A percentile compares a stretch with the other conserved stretches of the same genome.
Conservation (phyloP, 805 yeast genomes). For the Hanseniaspora osmophila region DNA sequence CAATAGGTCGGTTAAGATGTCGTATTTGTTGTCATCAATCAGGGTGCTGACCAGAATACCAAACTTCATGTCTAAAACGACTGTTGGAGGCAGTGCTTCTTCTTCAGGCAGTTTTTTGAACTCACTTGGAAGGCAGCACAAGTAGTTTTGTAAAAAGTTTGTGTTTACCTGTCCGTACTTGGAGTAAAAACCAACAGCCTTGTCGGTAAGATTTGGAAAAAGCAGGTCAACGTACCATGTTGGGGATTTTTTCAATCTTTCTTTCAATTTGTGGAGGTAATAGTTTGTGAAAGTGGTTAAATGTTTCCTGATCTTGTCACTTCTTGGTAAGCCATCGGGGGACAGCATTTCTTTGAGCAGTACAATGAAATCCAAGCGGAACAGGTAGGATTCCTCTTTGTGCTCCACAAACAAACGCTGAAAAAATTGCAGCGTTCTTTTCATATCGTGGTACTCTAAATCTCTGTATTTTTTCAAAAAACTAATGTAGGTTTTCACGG, state of each 20-base stretch:
- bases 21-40: constrained; percentile 19
- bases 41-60: constrained; percentile 22
- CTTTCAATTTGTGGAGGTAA: constrained; percentile 45
- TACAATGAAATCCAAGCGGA: constrained; percentile 61
- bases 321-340: constrained; percentile 33
- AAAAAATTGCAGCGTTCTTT: constrained; percentile 52
- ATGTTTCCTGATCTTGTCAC: constrained; percentile 37
- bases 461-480: constrained; percentile 50
- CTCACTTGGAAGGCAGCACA: constrained; percentile 14
- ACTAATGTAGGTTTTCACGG: constrained; percentile 52
- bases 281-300: constrained; percentile 51
- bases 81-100: constrained; percentile 12
- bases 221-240: constrained; percentile 48
- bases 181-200: constrained; percentile 5
- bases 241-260: constrained; percentile 36
- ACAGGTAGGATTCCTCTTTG: constrained; percentile 43
- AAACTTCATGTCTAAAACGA: constrained; percentile 14
- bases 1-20: constrained; percentile 11
- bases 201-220: constrained; percentile 42
- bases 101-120: constrained; percentile 15
- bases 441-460: constrained; percentile 43
- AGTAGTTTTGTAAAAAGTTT: constrained; percentile 1
- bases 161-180: constrained; percentile 25
- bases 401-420: constrained; percentile 54
- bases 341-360: constrained; percentile 40